Evolutionary conservation across 768 basidiomycete species (phyloP).

Genomic region (Paxillus ammoniavirescens): DNA sequence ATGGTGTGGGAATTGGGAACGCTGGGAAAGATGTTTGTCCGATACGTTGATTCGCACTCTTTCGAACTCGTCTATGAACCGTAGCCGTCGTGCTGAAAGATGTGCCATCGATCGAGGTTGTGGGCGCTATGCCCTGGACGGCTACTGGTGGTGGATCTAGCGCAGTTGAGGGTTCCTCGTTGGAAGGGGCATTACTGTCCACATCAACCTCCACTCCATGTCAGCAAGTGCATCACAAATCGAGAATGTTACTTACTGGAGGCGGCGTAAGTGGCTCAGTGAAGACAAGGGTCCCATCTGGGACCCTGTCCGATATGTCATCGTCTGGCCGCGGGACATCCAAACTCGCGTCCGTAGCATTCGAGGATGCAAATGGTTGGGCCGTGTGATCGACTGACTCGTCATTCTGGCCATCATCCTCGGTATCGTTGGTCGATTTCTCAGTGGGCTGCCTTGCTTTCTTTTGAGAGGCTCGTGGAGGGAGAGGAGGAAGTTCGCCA

Average conservation of each 20-base stretch:
- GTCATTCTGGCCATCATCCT: neutral
- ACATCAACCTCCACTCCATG: neutral
- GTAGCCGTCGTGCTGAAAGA: neutral
- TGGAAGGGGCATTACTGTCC: neutral
- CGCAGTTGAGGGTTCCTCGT: neutral
- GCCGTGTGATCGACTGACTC: neutral
- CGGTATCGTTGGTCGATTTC: neutral
- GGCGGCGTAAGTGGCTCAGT: neutral
- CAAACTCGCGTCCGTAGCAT: neutral
- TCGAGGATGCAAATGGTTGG: neutral
- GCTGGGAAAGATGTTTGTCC: neutral
- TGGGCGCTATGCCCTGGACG: neutral
- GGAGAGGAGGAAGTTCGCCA: conserved; percentile 2
- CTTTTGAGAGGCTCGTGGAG: neutral
- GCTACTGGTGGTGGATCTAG: neutral
- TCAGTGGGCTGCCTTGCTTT: neutral
- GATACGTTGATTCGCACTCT: neutral
- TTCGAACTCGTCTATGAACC: neutral
- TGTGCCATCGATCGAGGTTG: neutral
- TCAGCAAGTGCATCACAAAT: neutral
- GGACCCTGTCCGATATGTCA: neutral
- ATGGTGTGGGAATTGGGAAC: neutral
- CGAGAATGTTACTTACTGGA: neutral
- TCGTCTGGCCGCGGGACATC: neutral
- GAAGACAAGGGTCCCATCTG: neutral